Base-by-base conservation (phyloP, 495 filamentous ascomycete species). In the Penicillium macrosclerotiorum region DNA sequence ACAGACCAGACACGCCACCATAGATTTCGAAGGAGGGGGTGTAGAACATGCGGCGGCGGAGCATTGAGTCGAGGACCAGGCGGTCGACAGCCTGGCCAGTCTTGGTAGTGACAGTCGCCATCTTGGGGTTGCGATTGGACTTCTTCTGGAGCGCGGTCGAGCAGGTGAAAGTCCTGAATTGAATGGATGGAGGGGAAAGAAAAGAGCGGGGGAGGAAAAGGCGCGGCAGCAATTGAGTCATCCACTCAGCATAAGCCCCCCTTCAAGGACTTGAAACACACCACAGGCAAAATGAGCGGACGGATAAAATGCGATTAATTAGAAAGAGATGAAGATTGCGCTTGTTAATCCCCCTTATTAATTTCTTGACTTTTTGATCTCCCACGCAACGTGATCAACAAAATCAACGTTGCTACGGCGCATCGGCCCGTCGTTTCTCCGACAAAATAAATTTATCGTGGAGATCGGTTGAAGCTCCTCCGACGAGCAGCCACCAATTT, bases 21-120 rank as follows among this genome's bases (percentile, higher is more conserved):
- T 97, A 97, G 52, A 91, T 86, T 62, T 96, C 93, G 65, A 96
- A 98, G 37, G 89, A 82, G 35, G 90, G 94, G 43, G 91, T 95
- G 69, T 90, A 96, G 77, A 97, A 94, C 69, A 92, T 74, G 65
- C 91, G 85, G 43, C 90, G 85, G 45, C 86, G 81, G 49, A 96
- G 81, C 63, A 97, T 79, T 24, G 82, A 85, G 54, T 96, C 93
- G 56, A 96, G 78, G 22, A 77, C 67, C 24, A 74, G 71, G 39
- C 89, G 85, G 62, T 96, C 91, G 48, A 98, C 82, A 60, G 85
- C 81, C 74, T 92, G 81, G 51, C 92, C 93, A 62, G 87, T 91
- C 63, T 88, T 84, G 26, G 92, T 96, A 45, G 70, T 80, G 55
- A 79, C 72, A 30, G 86, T 86, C 34, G 82, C 76, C 79, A 82